Evolutionary conservation across 768 basidiomycete species (phyloP), one percentile per base, ranked within the genome.

Genomic region (Phlegmacium glaucopus): DNA sequence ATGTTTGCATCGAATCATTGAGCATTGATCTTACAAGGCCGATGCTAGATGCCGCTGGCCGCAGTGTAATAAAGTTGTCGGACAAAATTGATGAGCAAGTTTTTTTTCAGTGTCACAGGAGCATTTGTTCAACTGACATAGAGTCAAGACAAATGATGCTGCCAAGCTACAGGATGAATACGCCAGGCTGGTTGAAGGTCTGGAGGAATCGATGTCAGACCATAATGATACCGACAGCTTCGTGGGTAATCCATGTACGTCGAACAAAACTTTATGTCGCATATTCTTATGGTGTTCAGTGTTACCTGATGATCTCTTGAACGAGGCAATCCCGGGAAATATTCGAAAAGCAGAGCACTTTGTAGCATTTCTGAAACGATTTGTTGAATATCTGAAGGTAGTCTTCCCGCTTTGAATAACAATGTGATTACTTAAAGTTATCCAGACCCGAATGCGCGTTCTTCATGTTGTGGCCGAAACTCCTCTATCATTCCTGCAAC

Each of bases 271-370:
- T 5, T 10, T 17, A 37, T 13, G 10, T 11, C 6, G 9, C 41
- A 28, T 18, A 45, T 12, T 39, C 40, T 45, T 16, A 9, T 26
- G 16, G 12, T 34, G 32, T 36, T n/a, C 51, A 93, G 93, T 91
- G 26, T 73, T 99, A 2, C 95, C 96, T 16, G 92, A 94, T 48
- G 96, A 99, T 63, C 79, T 99, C 39, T 73, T 99, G 39, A 87
- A 85, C 44, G 96, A 99, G 69, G 95, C 96, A 6, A 79, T 99
- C 41, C 96, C 96, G 27, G 96, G 96, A 9, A 99, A 99, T 59
- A 99, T 99, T 50, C 79, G 96, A 39, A 96, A 98, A 65, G 96
- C 96, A 0, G 96, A 99, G 61, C 96, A 99, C 69, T 99, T 99
- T 58, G 92, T 97, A 12, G 95, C 96, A 0, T 99, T 99, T 70